Conservation (phyloP, 2,329 filamentous ascomycete species). For the Exophiala xenobiotica region DNA sequence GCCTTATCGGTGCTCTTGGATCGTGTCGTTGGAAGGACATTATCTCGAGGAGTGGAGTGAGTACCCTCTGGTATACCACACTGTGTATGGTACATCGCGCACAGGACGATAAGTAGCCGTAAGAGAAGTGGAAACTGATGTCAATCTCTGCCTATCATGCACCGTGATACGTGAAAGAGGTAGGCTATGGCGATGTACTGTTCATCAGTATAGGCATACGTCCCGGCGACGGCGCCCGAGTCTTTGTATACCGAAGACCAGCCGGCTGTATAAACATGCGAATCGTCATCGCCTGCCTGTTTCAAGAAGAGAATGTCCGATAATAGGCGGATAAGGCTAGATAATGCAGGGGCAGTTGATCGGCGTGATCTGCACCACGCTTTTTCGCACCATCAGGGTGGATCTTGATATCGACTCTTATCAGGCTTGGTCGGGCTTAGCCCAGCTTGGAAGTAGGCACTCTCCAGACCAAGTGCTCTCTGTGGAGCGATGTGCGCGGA, state of each 20-base stretch:
- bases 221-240: too few relatives aligned
- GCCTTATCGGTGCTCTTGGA: not conserved
- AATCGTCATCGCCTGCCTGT: not conserved
- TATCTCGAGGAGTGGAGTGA: not conserved
- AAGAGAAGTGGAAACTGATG: not conserved
- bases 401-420: not conserved
- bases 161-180: not conserved
- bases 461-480: not conserved
- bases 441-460: not conserved
- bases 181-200: not conserved
- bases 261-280: not conserved
- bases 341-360: not conserved
- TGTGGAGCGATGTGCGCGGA: not conserved
- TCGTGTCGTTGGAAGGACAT: not conserved
- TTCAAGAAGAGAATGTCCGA: not conserved
- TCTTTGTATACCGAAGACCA: not conserved
- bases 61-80: not conserved
- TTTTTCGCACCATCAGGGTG: not conserved
- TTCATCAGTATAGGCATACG: too few relatives aligned
- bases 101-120: not conserved
- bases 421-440: not conserved
- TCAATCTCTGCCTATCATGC: not conserved
- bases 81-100: not conserved
- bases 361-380: not conserved
- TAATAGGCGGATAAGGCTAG: not conserved